A percentile compares a stretch with the other conserved stretches of the same genome.
Conservation (phyloP, 768 basidiomycete genomes). For the Punctularia strigosozonata region DNA sequence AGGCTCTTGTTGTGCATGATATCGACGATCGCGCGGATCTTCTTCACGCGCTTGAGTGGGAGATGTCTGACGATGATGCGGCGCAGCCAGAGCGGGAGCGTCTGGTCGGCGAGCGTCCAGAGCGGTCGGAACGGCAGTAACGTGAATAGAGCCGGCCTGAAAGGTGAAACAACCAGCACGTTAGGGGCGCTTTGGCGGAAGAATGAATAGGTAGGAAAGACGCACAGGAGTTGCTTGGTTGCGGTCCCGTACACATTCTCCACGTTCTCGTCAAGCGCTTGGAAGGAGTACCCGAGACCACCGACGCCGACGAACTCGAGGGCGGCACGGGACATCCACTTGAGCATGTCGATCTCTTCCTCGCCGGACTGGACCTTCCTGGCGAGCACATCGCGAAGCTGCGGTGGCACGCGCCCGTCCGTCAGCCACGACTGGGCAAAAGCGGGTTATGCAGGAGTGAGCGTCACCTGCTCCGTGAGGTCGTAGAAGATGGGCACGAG, state of each 20-base stretch:
- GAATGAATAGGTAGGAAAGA: constrained; percentile 1
- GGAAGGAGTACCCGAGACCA: constrained; percentile 26
- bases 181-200: background rate
- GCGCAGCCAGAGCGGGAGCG: no score
- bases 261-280: constrained; percentile 28
- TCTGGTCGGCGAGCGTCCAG: no score
- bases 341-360: constrained; percentile 3
- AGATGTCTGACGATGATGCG: no score
- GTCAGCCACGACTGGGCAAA: no score
- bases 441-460: no score
- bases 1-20: background rate
- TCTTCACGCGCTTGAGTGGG: background rate
- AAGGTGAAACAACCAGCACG: background rate
- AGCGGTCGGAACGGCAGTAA: no score
- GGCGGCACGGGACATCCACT: constrained; percentile 6
- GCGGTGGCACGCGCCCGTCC: no score
- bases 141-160: background rate
- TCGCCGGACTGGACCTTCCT: background rate
- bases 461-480: constrained; percentile 9
- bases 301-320: constrained; percentile 6
- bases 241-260: constrained; percentile 33
- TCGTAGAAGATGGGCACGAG: constrained; percentile 4
- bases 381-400: constrained; percentile 1
- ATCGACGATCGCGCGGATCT: background rate
- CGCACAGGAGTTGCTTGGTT: constrained; percentile 34